Base-by-base conservation (phyloP, 352 stramenopile genomes). In the Phytophthora pluvialis region DNA sequence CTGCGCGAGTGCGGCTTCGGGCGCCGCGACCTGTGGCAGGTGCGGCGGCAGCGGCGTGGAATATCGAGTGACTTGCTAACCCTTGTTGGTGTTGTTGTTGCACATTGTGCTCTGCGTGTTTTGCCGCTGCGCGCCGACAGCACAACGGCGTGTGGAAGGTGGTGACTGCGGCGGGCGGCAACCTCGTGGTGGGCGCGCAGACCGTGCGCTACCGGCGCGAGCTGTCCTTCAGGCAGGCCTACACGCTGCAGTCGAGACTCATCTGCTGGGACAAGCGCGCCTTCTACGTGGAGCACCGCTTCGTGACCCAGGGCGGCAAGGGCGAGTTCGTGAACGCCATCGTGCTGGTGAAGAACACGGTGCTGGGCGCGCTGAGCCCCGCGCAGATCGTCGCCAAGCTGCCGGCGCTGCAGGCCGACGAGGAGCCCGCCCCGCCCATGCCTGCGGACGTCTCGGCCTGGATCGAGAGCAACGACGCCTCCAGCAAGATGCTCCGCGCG, bases 241-340 rank as follows among this genome's bases (percentile, higher is more conserved):
- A 92, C 68, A 77, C 70, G 46, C 66, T 96, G 50, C 64, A 92
- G 70, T 86, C 85, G n/a, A 77, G 88, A 26, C 54, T 96, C 48
- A 60, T 92, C 3, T 89, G 83, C 54, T 95, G 88, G 88, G 85
- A 96, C 67, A 70, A 83, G 35, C 80, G 82, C 25, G 85, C 88
- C 3, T 96, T 95, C 67, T 96, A 95, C 70, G 72, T 96, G 3
- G 88, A 96, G 67, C 88, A 96, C 40, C 85, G 85, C 16, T 96
- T 96, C 53, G 80, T 91, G 50, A 94, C 83, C 15, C 67, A 71
- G 31, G 40, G 53, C 13, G 28, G 39, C 35, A 64, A 60, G 28
- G 58, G 60, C 16, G 55, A 68, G n/a, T 96, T 96, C 64, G 74
- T 96, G 18, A 84, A 96, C 60, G 86, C 86, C n/a, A 83, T 96